phyloP scores from a whole-genome alignment of 169 alveolate species.

The Plasmodium ovale region DNA sequence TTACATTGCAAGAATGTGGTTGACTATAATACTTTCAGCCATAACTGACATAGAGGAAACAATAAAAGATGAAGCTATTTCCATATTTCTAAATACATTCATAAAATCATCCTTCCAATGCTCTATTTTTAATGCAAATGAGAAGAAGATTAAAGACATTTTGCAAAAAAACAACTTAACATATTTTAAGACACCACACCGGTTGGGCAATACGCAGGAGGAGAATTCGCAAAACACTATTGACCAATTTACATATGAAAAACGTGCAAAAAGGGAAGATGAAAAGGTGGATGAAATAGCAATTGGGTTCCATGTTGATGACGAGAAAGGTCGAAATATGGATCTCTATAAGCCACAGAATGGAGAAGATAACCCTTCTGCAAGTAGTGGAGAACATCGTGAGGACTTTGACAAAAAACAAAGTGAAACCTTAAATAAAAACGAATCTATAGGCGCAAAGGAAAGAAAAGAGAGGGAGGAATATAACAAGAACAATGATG shows the following conservation, averaged over 20 bases:
- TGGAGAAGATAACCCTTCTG: background rate
- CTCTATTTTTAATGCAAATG: conserved; percentile 37
- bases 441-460: background rate
- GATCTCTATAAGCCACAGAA: background rate
- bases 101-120: conserved; percentile 38
- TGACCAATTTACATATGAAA: background rate
- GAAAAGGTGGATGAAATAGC: background rate
- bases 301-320: background rate
- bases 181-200: conserved; percentile 13
- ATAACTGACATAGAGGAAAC: conserved; percentile 68
- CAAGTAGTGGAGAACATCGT: background rate
- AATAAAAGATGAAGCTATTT: conserved; percentile 52
- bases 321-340: background rate
- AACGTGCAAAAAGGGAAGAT: background rate
- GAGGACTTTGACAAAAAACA: background rate
- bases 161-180: conserved; percentile 22
- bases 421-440: background rate
- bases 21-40: conserved; percentile 33
- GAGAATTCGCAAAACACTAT: background rate
- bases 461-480: conserved; percentile 20
- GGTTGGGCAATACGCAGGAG: background rate
- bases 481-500: conserved; percentile 50
- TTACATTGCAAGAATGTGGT: conserved; percentile 48
- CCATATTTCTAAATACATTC: conserved; percentile 51
- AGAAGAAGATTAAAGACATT: conserved; percentile 34